phyloP scores from a whole-genome alignment of 2,329 filamentous ascomycete species.

The Gnomoniopsis sp. region DNA sequence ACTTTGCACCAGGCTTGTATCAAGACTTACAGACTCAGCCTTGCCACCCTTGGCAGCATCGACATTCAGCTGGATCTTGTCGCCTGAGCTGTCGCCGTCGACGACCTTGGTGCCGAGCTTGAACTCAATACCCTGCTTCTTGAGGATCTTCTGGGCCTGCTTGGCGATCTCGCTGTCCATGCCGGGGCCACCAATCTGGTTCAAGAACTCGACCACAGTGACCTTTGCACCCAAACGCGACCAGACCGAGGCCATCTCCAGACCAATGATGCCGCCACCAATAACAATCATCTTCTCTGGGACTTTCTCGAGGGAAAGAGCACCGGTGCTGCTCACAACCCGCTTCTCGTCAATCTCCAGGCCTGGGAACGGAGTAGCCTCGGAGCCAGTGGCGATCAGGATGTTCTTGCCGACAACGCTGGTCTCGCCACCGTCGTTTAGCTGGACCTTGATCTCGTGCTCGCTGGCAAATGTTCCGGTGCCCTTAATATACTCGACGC shows the following conservation, averaged over 20 bases:
- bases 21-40: conserved; percentile 70
- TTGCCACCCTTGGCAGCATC: conserved; percentile 97
- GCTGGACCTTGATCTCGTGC: conserved; percentile 86
- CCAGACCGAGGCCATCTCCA: conserved; percentile 99
- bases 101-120: conserved; percentile 96
- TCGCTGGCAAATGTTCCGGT: conserved; percentile 82
- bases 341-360: conserved; percentile 96
- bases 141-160: conserved; percentile 83
- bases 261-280: conserved; percentile 95
- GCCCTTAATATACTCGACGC: conserved; percentile 96
- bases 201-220: conserved; percentile 94
- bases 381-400: conserved; percentile 92
- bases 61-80: conserved; percentile 75
- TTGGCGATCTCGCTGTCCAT: conserved; percentile 97
- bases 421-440: conserved; percentile 88
- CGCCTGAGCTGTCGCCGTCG: conserved; percentile 75
- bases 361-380: conserved; percentile 94
- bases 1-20: neutral
- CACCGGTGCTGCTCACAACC: conserved; percentile 94
- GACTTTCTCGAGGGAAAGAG: conserved; percentile 82
- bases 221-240: conserved; percentile 90
- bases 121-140: conserved; percentile 97
- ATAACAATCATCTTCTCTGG: conserved; percentile 97
- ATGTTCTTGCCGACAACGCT: conserved; percentile 92
- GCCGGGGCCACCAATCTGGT: conserved; percentile 93